Percentiles rank a stretch among this genome's conserved stretches.
Conservation (phyloP, 768 basidiomycete species). For the Hygrophorus russula region DNA sequence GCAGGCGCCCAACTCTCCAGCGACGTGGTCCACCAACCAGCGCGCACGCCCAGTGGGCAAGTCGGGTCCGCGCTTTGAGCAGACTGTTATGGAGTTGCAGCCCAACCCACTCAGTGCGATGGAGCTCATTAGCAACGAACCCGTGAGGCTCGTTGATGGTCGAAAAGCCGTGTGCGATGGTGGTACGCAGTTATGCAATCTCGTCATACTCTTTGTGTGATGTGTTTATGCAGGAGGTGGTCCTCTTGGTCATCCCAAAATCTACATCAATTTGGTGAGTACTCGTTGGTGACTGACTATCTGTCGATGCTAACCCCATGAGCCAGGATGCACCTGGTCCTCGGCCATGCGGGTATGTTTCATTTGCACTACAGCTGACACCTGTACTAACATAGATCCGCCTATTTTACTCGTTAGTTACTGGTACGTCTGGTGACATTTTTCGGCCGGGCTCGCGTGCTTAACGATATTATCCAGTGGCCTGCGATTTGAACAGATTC, state of each 20-base stretch:
- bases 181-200: slow-evolving; percentile 34
- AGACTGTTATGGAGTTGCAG: slow-evolving; percentile 79
- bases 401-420: slow-evolving; percentile 22
- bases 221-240: slow-evolving; percentile 59
- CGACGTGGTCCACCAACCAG: slow-evolving; percentile 84
- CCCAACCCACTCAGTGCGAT: slow-evolving; percentile 87
- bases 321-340: slow-evolving; percentile 81
- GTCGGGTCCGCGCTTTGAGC: slow-evolving; percentile 82
- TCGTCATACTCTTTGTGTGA: slow-evolving; percentile 2
- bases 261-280: slow-evolving; percentile 89
- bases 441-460: not conserved
- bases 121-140: slow-evolving; percentile 80
- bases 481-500: slow-evolving; percentile 80
- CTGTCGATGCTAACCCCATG: slow-evolving; percentile 3
- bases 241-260: slow-evolving; percentile 91
- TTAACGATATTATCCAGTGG: slow-evolving; percentile 40
- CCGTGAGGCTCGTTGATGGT: slow-evolving; percentile 69
- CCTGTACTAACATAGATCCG: not conserved
- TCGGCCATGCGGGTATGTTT: slow-evolving; percentile 78
- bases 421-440: slow-evolving; percentile 26
- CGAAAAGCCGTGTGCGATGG: slow-evolving; percentile 92
- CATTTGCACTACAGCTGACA: not conserved
- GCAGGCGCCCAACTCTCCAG: slow-evolving; percentile 77
- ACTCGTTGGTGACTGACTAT: slow-evolving; percentile 8
- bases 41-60: slow-evolving; percentile 47